Conservation (phyloP, 1,284 basidiomycete genomes). For the Stygiomarasmius scandens region DNA sequence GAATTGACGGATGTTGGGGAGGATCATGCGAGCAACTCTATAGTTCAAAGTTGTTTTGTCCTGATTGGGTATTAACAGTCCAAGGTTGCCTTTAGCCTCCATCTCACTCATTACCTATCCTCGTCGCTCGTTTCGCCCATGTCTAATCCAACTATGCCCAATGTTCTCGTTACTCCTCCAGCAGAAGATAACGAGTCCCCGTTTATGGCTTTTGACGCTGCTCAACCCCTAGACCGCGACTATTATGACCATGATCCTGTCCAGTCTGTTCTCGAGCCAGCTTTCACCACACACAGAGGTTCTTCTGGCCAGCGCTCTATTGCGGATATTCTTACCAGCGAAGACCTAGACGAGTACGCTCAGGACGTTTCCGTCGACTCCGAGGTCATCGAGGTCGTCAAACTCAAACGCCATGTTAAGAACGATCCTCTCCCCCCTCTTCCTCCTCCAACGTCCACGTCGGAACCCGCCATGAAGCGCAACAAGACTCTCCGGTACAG, state of each 20-base stretch:
- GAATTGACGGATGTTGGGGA: neutral
- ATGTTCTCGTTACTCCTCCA: slow-evolving; percentile 70
- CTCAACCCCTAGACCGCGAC: slow-evolving; percentile 29
- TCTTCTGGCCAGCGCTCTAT: slow-evolving; percentile 28
- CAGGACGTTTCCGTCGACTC: slow-evolving; percentile 37
- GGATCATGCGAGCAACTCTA: too few relatives aligned
- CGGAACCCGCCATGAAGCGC: slow-evolving; percentile 37
- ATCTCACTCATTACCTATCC: slow-evolving; percentile 2
- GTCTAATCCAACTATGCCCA: slow-evolving; percentile 43
- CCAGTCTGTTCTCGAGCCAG: slow-evolving; percentile 41
- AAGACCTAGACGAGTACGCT: slow-evolving; percentile 25
- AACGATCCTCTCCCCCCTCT: slow-evolving; percentile 17
- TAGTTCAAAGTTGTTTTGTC: too few relatives aligned
- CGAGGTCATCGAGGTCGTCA: slow-evolving; percentile 70
- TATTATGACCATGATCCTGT: slow-evolving; percentile 3
- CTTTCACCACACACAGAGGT: slow-evolving; percentile 19
- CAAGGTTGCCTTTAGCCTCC: neutral
- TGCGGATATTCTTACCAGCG: slow-evolving; percentile 30
- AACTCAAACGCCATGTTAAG: slow-evolving; percentile 43
- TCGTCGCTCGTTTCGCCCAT: slow-evolving; percentile 11
- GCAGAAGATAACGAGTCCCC: slow-evolving; percentile 68
- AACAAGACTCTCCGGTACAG: slow-evolving; percentile 58
- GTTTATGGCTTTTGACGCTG: slow-evolving; percentile 69
- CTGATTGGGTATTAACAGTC: too few relatives aligned
- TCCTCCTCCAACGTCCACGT: slow-evolving; percentile 11